These are phyloP conservation scores for Scenedesmus sp. DNA, from an alignment of 163 green algal species.

Conservation along the genomic window DNA sequence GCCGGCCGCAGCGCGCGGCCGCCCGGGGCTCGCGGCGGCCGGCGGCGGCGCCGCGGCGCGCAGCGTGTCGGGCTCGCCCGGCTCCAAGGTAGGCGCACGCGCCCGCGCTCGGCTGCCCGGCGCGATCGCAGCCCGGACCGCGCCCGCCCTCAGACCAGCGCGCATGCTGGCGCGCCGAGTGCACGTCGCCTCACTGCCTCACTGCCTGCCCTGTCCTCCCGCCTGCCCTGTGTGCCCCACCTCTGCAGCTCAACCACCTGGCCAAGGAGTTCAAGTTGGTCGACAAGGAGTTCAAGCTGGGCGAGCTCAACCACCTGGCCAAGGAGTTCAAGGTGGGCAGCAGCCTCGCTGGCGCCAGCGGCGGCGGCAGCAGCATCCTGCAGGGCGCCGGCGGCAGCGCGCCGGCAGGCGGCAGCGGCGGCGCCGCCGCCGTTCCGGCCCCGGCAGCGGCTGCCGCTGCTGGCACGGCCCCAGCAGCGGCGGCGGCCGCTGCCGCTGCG, in stretches of 20 bases:
- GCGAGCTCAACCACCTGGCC: conserved; percentile 19
- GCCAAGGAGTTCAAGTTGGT: conserved; percentile 31
- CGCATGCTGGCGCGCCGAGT: too few species aligned
- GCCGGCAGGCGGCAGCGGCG: background rate
- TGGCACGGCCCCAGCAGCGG: background rate
- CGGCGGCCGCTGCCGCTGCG: background rate
- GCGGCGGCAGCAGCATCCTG: conserved; percentile 11
- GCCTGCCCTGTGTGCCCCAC: too few species aligned
- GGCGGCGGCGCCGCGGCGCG: background rate
- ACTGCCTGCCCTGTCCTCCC: too few species aligned
- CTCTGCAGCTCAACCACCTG: conserved; percentile 25
- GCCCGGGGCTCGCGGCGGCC: background rate
- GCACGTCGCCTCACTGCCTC: too few species aligned
- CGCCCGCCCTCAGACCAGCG: too few species aligned
- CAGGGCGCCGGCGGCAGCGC: conserved; percentile 1
- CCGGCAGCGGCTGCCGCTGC: too few species aligned
- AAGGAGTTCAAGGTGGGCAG: conserved; percentile 6
- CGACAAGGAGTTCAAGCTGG: too few species aligned
- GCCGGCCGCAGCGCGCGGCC: background rate
- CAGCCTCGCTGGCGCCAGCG: conserved; percentile 1
- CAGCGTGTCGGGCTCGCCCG: background rate
- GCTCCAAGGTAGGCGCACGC: background rate
- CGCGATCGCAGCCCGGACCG: too few species aligned
- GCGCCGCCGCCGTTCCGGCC: too few species aligned
- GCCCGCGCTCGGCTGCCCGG: too few species aligned